These are phyloP conservation scores for Saturnispora bothae DNA, from an alignment of 805 yeast genomes.

Conservation along the genomic window DNA sequence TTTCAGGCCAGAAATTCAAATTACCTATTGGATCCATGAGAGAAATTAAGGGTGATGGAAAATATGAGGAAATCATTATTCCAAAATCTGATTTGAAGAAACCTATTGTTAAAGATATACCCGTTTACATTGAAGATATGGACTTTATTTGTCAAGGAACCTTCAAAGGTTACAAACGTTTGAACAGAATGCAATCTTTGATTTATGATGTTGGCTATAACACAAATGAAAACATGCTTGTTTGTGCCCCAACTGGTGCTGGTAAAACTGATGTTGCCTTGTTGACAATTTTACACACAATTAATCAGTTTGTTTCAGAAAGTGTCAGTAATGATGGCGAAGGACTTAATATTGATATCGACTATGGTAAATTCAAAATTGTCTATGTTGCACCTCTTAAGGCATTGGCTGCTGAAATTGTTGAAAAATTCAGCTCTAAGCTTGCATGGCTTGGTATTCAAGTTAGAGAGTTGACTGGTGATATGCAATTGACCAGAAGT, in stretches of 20 bases:
- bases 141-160: slow-evolving; percentile 79
- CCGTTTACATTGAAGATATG: slow-evolving; percentile 50
- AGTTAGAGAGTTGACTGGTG: slow-evolving; percentile 88
- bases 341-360: slow-evolving; percentile 49
- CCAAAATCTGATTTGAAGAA: slow-evolving; percentile 56
- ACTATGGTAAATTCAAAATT: slow-evolving; percentile 78
- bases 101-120: slow-evolving; percentile 33
- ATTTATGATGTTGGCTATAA: slow-evolving; percentile 88
- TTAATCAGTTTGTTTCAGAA: slow-evolving; percentile 57
- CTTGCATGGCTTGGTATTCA: slow-evolving; percentile 76
- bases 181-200: slow-evolving; percentile 83
- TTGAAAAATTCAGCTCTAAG: slow-evolving; percentile 72
- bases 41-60: slow-evolving; percentile 34
- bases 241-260: slow-evolving; percentile 97
- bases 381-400: slow-evolving; percentile 90
- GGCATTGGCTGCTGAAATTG: slow-evolving; percentile 94
- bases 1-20: slow-evolving; percentile 70
- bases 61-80: slow-evolving; percentile 64
- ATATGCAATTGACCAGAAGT: slow-evolving; percentile 78
- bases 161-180: slow-evolving; percentile 62
- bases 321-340: slow-evolving; percentile 31
- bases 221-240: slow-evolving; percentile 88
- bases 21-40: slow-evolving; percentile 77
- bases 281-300: slow-evolving; percentile 66
- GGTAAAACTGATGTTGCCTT: slow-evolving; percentile 95